Evolutionary conservation across 1,139 yeast species (phyloP).

Genomic region (Debaryomyces singareniensis): DNA sequence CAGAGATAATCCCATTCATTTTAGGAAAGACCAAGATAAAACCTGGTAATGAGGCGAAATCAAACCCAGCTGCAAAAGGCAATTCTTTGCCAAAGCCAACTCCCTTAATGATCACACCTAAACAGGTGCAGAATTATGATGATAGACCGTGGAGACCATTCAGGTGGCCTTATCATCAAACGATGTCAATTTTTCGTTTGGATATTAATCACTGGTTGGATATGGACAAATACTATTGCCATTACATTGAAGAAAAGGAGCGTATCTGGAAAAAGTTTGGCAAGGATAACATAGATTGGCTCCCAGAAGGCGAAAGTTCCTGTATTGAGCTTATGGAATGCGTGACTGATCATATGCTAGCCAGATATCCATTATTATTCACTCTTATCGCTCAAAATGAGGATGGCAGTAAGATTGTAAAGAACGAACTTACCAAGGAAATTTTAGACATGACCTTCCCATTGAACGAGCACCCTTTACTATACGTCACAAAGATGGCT

Average conservation of each 20-base stretch:
- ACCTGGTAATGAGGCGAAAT: too few relatives aligned
- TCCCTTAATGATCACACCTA: slow-evolving; percentile 61
- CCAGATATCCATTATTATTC: slow-evolving; percentile 58
- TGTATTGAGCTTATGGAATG: slow-evolving; percentile 58
- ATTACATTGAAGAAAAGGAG: slow-evolving; percentile 57
- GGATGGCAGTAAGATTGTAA: slow-evolving; percentile 33
- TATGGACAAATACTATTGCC: slow-evolving; percentile 70
- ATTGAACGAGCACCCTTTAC: slow-evolving; percentile 55
- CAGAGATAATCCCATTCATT: too few relatives aligned
- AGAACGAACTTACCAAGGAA: slow-evolving; percentile 59
- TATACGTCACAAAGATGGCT: slow-evolving; percentile 61
- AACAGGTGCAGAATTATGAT: slow-evolving; percentile 56
- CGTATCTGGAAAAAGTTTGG: slow-evolving; percentile 55
- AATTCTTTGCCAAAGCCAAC: slow-evolving; percentile 42
- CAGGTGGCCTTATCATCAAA: slow-evolving; percentile 76
- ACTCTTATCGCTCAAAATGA: slow-evolving; percentile 39
- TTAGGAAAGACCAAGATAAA: too few relatives aligned
- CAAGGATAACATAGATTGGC: slow-evolving; percentile 56
- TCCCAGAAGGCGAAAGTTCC: slow-evolving; percentile 63
- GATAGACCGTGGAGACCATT: slow-evolving; percentile 81
- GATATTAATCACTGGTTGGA: slow-evolving; percentile 74
- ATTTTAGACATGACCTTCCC: slow-evolving; percentile 54
- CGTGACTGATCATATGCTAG: slow-evolving; percentile 53
- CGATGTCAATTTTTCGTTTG: slow-evolving; percentile 66
- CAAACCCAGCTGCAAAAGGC: slow-evolving; percentile 8